These are phyloP conservation scores for Botrytis paeoniae DNA, from an alignment of 2,329 filamentous ascomycete species.

Conservation along the genomic window DNA sequence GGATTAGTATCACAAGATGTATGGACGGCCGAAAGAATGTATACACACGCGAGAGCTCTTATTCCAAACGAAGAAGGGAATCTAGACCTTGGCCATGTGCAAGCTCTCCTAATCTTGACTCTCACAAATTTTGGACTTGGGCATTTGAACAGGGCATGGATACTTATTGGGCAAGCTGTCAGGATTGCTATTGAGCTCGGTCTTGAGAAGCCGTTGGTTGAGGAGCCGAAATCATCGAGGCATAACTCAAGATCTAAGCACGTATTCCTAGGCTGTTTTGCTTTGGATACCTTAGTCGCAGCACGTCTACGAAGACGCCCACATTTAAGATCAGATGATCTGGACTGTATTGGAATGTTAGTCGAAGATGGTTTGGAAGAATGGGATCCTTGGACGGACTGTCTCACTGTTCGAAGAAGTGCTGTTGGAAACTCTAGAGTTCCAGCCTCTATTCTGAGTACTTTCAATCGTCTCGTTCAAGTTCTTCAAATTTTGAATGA, in stretches of 20 bases:
- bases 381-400: conserved; percentile 69
- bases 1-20: conserved; percentile 27
- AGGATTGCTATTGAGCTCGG: conserved; percentile 49
- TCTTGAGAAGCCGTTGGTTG: conserved; percentile 37
- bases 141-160: conserved; percentile 58
- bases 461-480: conserved; percentile 38
- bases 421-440: conserved; percentile 28
- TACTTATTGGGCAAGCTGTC: conserved; percentile 62
- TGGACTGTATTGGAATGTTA: conserved; percentile 47
- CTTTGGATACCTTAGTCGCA: conserved; percentile 59
- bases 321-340: conserved; percentile 48
- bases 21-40: conserved; percentile 44
- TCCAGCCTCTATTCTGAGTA: conserved; percentile 38
- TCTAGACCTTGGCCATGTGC: conserved; percentile 51
- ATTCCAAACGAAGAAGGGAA: conserved; percentile 49
- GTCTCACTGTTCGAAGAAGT: conserved; percentile 40
- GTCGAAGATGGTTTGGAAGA: conserved; percentile 68
- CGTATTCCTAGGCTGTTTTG: conserved; percentile 56
- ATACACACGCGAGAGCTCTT: conserved; percentile 48
- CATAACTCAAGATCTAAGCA: conserved; percentile 40
- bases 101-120: conserved; percentile 56
- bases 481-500: conserved; percentile 36
- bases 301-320: conserved; percentile 49
- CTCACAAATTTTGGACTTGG: conserved; percentile 61
- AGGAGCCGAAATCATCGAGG: conserved; percentile 27